Base-by-base conservation (phyloP, 225 moss, liverwort and hornwort genomes). In the Anthoceros angustus region DNA sequence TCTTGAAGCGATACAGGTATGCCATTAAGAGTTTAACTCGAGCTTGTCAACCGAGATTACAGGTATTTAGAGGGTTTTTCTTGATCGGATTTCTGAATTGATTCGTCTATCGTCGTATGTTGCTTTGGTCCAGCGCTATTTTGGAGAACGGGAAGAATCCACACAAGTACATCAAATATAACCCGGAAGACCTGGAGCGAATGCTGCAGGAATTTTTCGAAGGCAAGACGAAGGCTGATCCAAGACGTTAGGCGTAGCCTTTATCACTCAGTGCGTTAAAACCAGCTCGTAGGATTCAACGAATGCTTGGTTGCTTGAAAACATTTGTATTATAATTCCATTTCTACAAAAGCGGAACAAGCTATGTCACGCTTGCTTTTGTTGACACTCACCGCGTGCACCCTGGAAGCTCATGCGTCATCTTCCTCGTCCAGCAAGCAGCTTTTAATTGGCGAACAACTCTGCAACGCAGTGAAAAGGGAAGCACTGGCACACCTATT, bases 1-100 rank as follows among this genome's bases (percentile, higher is more conserved):
- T 91, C 65, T 77, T 85, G 25, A 87, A 89, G 68, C 76, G 90
- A 60, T 83, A 83, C 73, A 88, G 80, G 90, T 94, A 79, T 84
- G 45, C 12, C 2, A 2, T 32, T 1, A 46, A 18, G 55, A 7
- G 18, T 2, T 0, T 3, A 9, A 12, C 55, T 55, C 14, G 7
- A 18, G 55, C 7, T 55, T 55, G 8, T 55, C 5, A 15, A 18
- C 55, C 55, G n/a, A 55, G n/a, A 18, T 18, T 9, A 7, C n/a
- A 18, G 8, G 14, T 9, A 12, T 18, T 55, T 1, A 2, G 16
- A 11, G 12, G 45, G 1, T 16, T 5, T 46, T 6, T 11, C 11
- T 16, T 46, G 45, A 11, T 5, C 6, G 11, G 45, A 46, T 46
- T 46, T 11, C 16, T 46, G 45, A 11, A 1, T 5, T 6, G 45